These are phyloP conservation scores for Penicillium longicatenatum DNA, from an alignment of 495 filamentous ascomycete species.

Conservation along the genomic window DNA sequence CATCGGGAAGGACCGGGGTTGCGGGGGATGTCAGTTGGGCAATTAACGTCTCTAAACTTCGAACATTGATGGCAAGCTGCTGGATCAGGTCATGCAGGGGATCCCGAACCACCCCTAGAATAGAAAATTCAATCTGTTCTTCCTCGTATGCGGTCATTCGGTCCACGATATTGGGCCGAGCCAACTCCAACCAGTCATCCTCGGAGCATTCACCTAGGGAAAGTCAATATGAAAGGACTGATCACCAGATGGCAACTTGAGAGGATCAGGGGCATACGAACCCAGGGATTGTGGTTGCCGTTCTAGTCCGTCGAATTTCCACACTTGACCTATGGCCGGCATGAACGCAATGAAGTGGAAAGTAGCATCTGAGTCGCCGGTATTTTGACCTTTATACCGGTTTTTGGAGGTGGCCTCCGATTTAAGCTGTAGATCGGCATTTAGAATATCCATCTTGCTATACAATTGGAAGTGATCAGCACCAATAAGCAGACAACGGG, in stretches of 20 bases:
- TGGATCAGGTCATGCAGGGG: slow-evolving; percentile 45
- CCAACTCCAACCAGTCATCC: slow-evolving; percentile 53
- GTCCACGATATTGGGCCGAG: slow-evolving; percentile 46
- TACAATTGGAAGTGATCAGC: not conserved
- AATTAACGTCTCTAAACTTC: slow-evolving; percentile 37
- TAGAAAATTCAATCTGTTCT: slow-evolving; percentile 59
- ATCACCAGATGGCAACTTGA: not conserved
- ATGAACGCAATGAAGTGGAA: slow-evolving; percentile 94
- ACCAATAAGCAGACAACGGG: not conserved
- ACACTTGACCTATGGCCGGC: slow-evolving; percentile 71
- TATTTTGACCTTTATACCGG: slow-evolving; percentile 33
- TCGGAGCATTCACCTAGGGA: slow-evolving; percentile 37
- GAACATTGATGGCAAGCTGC: slow-evolving; percentile 51
- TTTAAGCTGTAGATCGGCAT: slow-evolving; percentile 69
- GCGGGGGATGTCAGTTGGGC: slow-evolving; percentile 29
- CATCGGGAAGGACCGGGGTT: not conserved
- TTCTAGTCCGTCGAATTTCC: slow-evolving; percentile 90
- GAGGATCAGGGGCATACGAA: slow-evolving; percentile 32
- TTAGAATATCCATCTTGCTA: slow-evolving; percentile 76
- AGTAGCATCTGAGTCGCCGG: slow-evolving; percentile 51
- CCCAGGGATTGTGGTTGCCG: slow-evolving; percentile 71
- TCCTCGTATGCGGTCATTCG: slow-evolving; percentile 56
- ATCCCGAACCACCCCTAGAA: slow-evolving; percentile 56
- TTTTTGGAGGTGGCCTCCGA: slow-evolving; percentile 56
- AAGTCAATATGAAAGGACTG: not conserved